These are phyloP conservation scores for Eucalyptus rudis DNA, from an alignment of 345 rosid species.

Conservation along the genomic window DNA sequence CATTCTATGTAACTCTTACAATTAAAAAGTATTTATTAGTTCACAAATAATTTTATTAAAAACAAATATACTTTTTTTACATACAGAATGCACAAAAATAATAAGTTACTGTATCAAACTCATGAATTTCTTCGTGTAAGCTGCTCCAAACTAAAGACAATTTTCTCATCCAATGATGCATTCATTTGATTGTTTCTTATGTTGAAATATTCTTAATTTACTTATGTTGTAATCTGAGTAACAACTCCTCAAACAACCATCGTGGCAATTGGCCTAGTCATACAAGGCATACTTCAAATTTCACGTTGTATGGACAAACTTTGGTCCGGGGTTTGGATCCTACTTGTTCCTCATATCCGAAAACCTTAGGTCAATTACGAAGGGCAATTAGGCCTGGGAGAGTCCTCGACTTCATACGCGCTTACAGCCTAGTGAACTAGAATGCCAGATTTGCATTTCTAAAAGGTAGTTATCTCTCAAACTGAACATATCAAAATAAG, in stretches of 20 bases:
- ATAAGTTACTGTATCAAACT: background rate
- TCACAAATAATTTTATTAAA: background rate
- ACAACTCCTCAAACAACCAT: background rate
- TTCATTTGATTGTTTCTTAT: background rate
- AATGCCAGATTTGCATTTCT: background rate
- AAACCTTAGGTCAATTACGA: background rate
- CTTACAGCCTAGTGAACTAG: background rate
- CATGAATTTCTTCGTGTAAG: background rate
- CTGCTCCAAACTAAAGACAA: background rate
- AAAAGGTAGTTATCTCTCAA: background rate
- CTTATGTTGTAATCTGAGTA: background rate
- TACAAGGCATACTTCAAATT: background rate
- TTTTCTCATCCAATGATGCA: background rate
- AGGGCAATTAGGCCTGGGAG: background rate
- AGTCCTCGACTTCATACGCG: background rate
- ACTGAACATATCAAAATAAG: background rate
- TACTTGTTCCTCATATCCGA: background rate
- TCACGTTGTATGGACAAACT: background rate
- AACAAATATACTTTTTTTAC: background rate
- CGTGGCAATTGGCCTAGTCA: background rate
- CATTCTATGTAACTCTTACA: background rate
- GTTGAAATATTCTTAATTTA: background rate
- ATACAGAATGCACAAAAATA: background rate
- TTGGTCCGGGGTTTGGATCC: background rate
- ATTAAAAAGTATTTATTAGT: background rate